phyloP scores from a whole-genome alignment of 1,284 basidiomycete species.

The Inonotus obliquus region DNA sequence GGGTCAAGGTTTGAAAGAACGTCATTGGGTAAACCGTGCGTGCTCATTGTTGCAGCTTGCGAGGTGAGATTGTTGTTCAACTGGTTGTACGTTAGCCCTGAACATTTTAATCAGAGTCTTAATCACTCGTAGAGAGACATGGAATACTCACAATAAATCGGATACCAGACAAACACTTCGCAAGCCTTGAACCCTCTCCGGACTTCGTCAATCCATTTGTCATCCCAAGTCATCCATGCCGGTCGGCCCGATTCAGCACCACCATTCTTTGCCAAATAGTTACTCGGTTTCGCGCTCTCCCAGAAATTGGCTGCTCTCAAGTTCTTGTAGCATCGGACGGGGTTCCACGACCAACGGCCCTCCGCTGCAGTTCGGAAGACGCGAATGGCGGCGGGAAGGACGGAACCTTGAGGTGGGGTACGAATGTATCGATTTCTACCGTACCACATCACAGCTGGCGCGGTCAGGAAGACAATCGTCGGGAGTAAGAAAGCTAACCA shows the following conservation, averaged over 20 bases:
- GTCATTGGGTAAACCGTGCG: constrained; percentile 77
- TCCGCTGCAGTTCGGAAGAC: constrained; percentile 46
- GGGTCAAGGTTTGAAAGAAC: constrained; percentile 79
- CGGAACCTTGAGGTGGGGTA: constrained; percentile 75
- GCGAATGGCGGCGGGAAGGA: constrained; percentile 51
- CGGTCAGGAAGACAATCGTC: constrained; percentile 61
- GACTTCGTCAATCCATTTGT: constrained; percentile 81
- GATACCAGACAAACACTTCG: constrained; percentile 75
- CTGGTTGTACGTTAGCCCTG: constrained; percentile 75
- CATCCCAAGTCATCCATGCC: constrained; percentile 71
- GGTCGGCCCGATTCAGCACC: constrained; percentile 36
- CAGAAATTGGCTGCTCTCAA: constrained; percentile 67
- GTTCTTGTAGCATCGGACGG: constrained; percentile 41
- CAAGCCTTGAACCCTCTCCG: constrained; percentile 82
- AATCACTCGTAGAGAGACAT: background rate
- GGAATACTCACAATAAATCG: constrained; percentile 54
- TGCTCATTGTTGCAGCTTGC: constrained; percentile 68
- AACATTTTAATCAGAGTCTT: constrained; percentile 3
- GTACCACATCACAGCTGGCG: constrained; percentile 63
- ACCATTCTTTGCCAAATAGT: constrained; percentile 23
- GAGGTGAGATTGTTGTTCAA: constrained; percentile 77
- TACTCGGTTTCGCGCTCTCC: constrained; percentile 73
- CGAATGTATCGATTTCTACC: constrained; percentile 64
- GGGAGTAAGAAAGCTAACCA: constrained; percentile 70
- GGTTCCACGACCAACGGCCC: constrained; percentile 58